Conservation (phyloP, 768 basidiomycete species). For the Podaxis sp. region DNA sequence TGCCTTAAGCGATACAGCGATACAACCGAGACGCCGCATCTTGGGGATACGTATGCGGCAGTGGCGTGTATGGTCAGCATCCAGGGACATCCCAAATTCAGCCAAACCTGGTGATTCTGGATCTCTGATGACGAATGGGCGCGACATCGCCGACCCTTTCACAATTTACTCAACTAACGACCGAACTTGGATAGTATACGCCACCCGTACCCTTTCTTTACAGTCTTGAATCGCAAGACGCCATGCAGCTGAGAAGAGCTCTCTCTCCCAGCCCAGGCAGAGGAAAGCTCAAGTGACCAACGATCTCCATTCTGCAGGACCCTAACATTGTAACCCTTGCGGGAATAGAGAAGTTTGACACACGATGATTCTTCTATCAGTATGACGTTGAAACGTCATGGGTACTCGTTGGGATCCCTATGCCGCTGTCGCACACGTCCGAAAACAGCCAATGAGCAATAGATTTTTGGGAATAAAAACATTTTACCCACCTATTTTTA, state of each 20-base stretch:
- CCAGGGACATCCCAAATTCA: conserved; percentile 7
- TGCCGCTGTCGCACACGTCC: neutral
- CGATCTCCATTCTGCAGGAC: conserved; percentile 7
- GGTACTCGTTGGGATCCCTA: conserved; percentile 1
- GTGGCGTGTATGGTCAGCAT: neutral
- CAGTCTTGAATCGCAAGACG: neutral
- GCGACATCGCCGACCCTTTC: neutral
- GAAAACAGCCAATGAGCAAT: neutral
- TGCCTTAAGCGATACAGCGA: conserved; percentile 1
- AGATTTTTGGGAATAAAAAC: neutral
- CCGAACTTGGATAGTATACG: neutral
- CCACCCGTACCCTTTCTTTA: neutral
- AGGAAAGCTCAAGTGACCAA: neutral
- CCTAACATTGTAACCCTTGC: conserved; percentile 5
- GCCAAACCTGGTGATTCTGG: neutral
- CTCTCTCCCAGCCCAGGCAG: neutral
- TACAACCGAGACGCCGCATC: neutral
- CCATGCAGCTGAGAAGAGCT: neutral
- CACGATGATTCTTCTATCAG: conserved; percentile 16
- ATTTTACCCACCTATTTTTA: conserved; percentile 3
- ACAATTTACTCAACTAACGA: neutral
- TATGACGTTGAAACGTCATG: conserved; percentile 3
- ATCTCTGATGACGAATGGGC: neutral
- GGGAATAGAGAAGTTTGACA: conserved; percentile 4
- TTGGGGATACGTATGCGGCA: neutral